Evolutionary conservation across 2,329 filamentous ascomycete species (phyloP).

Genomic region (Emericellopsis atlantica): DNA sequence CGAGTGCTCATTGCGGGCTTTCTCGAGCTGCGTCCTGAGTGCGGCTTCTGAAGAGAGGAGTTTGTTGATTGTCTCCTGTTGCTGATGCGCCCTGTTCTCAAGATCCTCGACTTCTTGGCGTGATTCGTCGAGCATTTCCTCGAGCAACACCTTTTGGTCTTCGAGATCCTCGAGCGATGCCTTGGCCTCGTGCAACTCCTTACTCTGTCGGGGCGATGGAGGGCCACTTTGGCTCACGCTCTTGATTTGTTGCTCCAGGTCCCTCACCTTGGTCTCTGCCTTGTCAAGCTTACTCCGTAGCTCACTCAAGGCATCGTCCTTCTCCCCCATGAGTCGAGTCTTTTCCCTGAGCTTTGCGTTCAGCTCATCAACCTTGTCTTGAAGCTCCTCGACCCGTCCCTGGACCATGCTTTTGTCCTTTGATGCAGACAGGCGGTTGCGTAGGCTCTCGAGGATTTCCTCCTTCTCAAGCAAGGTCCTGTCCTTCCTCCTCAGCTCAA

Average conservation of each 20-base stretch:
- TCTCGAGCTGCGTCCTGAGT: slow-evolving; percentile 38
- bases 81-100: slow-evolving; percentile 4
- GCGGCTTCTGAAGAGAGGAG: not conserved
- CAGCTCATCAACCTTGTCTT: slow-evolving; percentile 1
- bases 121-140: slow-evolving; percentile 44
- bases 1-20: slow-evolving; percentile 39
- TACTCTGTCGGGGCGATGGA: slow-evolving; percentile 12
- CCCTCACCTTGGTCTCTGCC: slow-evolving; percentile 46
- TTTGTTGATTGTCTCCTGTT: not conserved
- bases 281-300: slow-evolving; percentile 43
- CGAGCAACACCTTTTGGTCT: slow-evolving; percentile 44
- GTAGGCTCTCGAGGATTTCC: not conserved
- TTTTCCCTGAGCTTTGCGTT: not conserved
- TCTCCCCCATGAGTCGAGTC: not conserved
- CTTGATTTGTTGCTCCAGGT: slow-evolving; percentile 26
- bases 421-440: not conserved
- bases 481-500: not conserved
- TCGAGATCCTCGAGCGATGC: slow-evolving; percentile 44
- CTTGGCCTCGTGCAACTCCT: slow-evolving; percentile 41
- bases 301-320: slow-evolving; percentile 62
- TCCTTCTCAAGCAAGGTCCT: not conserved
- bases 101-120: slow-evolving; percentile 31
- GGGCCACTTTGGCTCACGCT: not conserved
- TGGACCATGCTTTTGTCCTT: too few species aligned
- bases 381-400: not conserved